A percentile compares a stretch with the other conserved stretches of the same genome.
These are phyloP conservation scores for Botryosphaeria agaves DNA, from an alignment of 2,329 filamentous ascomycete species.

Conservation along the genomic window DNA sequence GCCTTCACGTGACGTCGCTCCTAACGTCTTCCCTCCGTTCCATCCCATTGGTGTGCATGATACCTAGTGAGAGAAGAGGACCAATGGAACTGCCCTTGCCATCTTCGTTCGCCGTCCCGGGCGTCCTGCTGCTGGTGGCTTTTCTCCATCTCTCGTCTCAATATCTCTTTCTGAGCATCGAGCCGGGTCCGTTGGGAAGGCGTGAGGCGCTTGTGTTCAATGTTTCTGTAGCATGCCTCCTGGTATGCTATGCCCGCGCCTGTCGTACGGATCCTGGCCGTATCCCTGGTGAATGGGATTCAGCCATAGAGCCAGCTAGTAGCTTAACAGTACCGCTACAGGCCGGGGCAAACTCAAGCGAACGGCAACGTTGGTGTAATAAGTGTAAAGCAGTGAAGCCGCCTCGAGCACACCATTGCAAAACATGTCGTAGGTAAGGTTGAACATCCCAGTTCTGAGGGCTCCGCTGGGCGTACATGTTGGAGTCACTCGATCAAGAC, in stretches of 20 bases:
- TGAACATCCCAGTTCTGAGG: no score
- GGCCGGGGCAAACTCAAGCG: no score
- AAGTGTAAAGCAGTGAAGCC: slow-evolving; percentile 63
- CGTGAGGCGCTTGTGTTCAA: slow-evolving; percentile 49
- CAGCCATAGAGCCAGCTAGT: no score
- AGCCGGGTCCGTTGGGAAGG: slow-evolving; percentile 39
- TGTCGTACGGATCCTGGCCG: slow-evolving; percentile 41
- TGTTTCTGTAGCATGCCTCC: slow-evolving; percentile 41
- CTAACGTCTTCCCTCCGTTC: no score
- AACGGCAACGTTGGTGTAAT: slow-evolving; percentile 46
- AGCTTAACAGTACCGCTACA: slow-evolving; percentile 24
- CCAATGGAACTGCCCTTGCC: no score
- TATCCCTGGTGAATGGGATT: slow-evolving; percentile 28
- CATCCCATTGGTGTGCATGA: no score
- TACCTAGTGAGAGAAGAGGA: no score
- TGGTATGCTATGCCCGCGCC: slow-evolving; percentile 52
- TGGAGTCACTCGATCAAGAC: no score
- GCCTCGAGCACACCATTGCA: slow-evolving; percentile 66
- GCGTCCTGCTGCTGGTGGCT: slow-evolving; percentile 45
- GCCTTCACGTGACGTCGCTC: no score
- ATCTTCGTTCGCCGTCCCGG: slow-evolving; percentile 45
- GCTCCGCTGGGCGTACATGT: no score
- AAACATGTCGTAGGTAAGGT: slow-evolving; percentile 45
- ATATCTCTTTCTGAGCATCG: slow-evolving; percentile 42
- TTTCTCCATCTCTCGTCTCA: slow-evolving; percentile 61